A percentile compares a stretch with the other conserved stretches of the same genome.
phyloP scores from a whole-genome alignment of 2,329 filamentous ascomycete species.

The Rhexocercosporidium sp. region DNA sequence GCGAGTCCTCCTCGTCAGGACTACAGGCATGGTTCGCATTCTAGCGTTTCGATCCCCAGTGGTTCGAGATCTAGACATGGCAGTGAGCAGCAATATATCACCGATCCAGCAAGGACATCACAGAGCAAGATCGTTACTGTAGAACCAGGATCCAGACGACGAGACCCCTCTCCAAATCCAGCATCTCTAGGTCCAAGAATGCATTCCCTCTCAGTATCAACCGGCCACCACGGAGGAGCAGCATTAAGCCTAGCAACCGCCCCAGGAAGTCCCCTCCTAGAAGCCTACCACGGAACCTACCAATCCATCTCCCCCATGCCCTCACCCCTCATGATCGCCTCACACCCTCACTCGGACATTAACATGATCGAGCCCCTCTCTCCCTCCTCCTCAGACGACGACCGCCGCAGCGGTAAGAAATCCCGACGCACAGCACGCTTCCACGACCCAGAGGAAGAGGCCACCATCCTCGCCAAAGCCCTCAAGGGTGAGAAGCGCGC shows the following conservation, averaged over 20 bases:
- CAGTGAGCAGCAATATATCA: neutral
- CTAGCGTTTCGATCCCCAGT: neutral
- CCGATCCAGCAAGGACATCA: constrained; percentile 24
- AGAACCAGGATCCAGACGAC: constrained; percentile 36
- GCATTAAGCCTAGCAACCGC: constrained; percentile 57
- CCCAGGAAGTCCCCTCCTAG: constrained; percentile 83
- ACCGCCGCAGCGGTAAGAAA: constrained; percentile 47
- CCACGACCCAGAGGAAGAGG: constrained; percentile 83
- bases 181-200: constrained; percentile 37
- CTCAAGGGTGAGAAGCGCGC: constrained; percentile 61
- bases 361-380: constrained; percentile 56
- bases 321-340: constrained; percentile 69
- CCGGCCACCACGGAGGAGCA: constrained; percentile 36
- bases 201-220: constrained; percentile 40
- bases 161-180: constrained; percentile 34
- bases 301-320: constrained; percentile 96
- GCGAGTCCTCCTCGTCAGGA: constrained; percentile 25
- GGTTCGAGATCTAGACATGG: constrained; percentile 13
- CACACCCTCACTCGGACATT: constrained; percentile 51
- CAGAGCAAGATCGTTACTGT: constrained; percentile 39
- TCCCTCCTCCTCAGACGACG: constrained; percentile 56
- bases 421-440: constrained; percentile 69
- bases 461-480: constrained; percentile 75
- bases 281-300: constrained; percentile 92
- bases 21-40: constrained; percentile 17